Percentiles rank a stretch among this genome's conserved stretches.
These are phyloP conservation scores for Puccinia novopanici DNA, from an alignment of 1,284 basidiomycete genomes.

Conservation along the genomic window DNA sequence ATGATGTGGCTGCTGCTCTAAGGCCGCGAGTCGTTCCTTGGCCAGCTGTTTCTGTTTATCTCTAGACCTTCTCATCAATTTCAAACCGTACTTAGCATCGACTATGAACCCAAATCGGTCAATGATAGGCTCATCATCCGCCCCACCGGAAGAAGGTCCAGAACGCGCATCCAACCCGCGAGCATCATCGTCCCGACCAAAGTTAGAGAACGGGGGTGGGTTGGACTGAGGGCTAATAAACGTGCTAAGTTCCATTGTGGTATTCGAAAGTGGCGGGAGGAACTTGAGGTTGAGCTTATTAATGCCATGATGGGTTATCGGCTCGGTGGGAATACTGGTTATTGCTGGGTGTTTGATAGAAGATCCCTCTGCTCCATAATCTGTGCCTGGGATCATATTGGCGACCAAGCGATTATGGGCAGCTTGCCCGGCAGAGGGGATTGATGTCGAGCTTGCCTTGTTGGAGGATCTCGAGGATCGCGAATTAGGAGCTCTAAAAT, in stretches of 20 bases:
- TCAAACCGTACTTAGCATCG: slow-evolving; percentile 43
- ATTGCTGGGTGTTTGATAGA: neutral
- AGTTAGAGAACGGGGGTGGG: slow-evolving; percentile 38
- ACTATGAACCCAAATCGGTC: slow-evolving; percentile 49
- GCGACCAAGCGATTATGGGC: neutral
- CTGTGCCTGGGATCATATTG: neutral
- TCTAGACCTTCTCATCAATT: slow-evolving; percentile 40
- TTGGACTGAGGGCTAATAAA: slow-evolving; percentile 35
- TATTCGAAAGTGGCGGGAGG: slow-evolving; percentile 34
- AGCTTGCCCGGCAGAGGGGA: neutral
- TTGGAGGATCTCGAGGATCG: neutral
- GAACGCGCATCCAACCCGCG: neutral
- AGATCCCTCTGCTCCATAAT: neutral
- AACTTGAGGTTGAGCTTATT: slow-evolving; percentile 25
- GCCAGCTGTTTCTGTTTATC: slow-evolving; percentile 33
- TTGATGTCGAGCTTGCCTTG: neutral
- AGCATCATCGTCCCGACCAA: slow-evolving; percentile 10
- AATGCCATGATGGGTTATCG: neutral
- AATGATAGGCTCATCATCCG: slow-evolving; percentile 30
- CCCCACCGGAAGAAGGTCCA: neutral
- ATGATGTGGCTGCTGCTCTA: neutral
- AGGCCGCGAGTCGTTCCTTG: slow-evolving; percentile 8
- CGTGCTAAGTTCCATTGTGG: slow-evolving; percentile 43
- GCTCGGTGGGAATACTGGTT: neutral
- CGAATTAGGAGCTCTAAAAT: neutral